Evolutionary conservation across 441 rosid genomes (phyloP).

Genomic region (Euphorbia corollata): DNA sequence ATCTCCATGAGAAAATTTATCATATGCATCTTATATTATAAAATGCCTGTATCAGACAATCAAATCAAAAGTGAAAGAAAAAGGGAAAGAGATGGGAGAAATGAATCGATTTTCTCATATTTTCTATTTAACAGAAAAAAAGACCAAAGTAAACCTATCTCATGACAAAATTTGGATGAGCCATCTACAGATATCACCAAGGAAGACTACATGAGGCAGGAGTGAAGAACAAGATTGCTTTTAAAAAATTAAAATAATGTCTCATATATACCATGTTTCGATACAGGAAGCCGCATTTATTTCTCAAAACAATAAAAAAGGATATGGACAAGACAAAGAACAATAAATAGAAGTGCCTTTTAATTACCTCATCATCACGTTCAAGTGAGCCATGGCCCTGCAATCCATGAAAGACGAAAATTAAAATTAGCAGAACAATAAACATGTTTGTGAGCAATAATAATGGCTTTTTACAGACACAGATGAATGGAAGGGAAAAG

Average conservation of each 20-base stretch:
- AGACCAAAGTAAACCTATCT: not conserved
- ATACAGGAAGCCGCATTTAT: too few relatives aligned
- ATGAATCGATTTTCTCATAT: not conserved
- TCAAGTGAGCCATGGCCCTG: slow-evolving; percentile 75
- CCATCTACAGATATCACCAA: not conserved
- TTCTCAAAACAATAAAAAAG: not conserved
- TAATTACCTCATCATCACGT: slow-evolving; percentile 85
- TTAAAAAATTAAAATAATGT: too few relatives aligned
- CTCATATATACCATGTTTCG: not conserved
- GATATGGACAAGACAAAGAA: not conserved
- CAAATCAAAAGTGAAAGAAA: not conserved
- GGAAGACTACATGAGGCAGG: not conserved
- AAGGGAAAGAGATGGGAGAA: not conserved
- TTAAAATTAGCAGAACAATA: not conserved
- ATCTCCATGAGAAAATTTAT: slow-evolving; percentile 2
- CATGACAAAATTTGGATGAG: not conserved
- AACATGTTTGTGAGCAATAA: not conserved
- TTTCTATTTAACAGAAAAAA: not conserved
- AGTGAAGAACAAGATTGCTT: too few relatives aligned
- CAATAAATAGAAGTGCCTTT: not conserved
- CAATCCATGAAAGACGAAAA: slow-evolving; percentile 26
- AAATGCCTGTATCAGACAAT: not conserved
- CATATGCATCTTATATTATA: not conserved
- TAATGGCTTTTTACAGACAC: not conserved
- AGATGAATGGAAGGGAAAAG: not conserved